Base-by-base conservation (phyloP, 345 rosid species). In the Cardamine occulta region DNA sequence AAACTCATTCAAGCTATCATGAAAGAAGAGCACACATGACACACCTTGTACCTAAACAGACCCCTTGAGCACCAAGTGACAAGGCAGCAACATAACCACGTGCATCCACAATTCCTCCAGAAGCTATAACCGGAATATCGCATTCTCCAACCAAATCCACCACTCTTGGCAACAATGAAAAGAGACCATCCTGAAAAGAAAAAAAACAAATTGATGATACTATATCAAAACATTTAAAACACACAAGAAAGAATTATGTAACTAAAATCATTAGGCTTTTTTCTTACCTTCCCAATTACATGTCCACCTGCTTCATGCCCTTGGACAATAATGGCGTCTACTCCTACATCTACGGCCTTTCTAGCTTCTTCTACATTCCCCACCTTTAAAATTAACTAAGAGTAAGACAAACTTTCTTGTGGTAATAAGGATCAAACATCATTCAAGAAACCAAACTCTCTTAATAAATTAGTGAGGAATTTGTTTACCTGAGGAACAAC, bases 281-380 rank as follows among this genome's bases (percentile, higher is more conserved):
- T 28, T 26, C 2, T 26, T 26, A 90, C 97, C 92, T 88, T 88
- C 55, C 98, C 91, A 62, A 85, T 85, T 8, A 93, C 86, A 84
- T 93, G 96, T 12, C 98, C 98, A 34, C 95, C 96, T 11, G 95
- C 98, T 86, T 89, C 98, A 51, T 79, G 86, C 49, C 95, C 98
- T 85, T 93, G 98, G 66, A 93, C 88, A 31, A 89, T 90, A 67
- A 93, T 89, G 0, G 95, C 98, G 79, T 93, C 98, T 11, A 85
- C 93, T 55, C 93, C 91, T 40, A 81, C 88, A 65, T 63, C 48
- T 37, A 86, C 52, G 9, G 91, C 93, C 24, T 79, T 86, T 70
- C 67, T 83, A 24, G 95, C 93, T 66, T 81, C 93, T 72, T 89
- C 91, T 2, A 83, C 35, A 75, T 83, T 86, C 66, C 98, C 98